phyloP scores from a whole-genome alignment of 768 basidiomycete species.

The Paxillus rubicundulus region DNA sequence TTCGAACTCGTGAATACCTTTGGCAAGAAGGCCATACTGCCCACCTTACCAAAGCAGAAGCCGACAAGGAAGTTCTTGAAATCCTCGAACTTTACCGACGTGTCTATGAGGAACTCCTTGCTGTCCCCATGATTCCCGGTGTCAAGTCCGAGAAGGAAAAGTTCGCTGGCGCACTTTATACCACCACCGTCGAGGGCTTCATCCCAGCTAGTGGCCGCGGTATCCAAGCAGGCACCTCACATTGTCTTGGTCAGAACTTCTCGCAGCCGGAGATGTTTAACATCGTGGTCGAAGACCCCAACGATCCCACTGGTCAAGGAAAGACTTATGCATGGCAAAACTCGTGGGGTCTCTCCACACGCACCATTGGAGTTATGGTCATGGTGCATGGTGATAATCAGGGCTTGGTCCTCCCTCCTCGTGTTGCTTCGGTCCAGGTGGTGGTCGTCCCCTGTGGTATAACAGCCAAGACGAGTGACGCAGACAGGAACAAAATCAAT shows the following conservation, averaged over 20 bases:
- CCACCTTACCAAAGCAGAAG: constrained; percentile 82
- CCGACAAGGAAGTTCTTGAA: constrained; percentile 85
- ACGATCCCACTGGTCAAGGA: constrained; percentile 57
- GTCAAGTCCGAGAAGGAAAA: constrained; percentile 99
- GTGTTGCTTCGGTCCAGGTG: constrained; percentile 90
- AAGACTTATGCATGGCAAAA: constrained; percentile 96
- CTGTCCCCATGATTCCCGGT: constrained; percentile 95
- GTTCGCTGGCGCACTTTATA: constrained; percentile 97
- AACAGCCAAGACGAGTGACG: constrained; percentile 76
- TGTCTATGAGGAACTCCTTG: constrained; percentile 95
- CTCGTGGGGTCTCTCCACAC: constrained; percentile 96
- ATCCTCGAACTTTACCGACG: constrained; percentile 95
- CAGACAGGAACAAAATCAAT: constrained; percentile 67
- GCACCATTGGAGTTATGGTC: constrained; percentile 97
- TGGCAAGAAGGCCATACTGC: constrained; percentile 99
- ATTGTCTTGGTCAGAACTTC: constrained; percentile 98
- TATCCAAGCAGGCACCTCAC: constrained; percentile 97
- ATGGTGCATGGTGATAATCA: constrained; percentile 99
- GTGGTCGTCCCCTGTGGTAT: constrained; percentile 93
- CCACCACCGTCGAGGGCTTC: constrained; percentile 97
- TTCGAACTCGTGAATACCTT: constrained; percentile 98
- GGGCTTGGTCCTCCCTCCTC: constrained; percentile 94
- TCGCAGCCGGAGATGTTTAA: constrained; percentile 96
- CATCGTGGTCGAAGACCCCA: constrained; percentile 94
- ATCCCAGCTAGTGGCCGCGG: constrained; percentile 96